Evolutionary conservation across 345 rosid species (phyloP), one percentile per base, ranked within the genome.

Genomic region (Salix udensis): DNA sequence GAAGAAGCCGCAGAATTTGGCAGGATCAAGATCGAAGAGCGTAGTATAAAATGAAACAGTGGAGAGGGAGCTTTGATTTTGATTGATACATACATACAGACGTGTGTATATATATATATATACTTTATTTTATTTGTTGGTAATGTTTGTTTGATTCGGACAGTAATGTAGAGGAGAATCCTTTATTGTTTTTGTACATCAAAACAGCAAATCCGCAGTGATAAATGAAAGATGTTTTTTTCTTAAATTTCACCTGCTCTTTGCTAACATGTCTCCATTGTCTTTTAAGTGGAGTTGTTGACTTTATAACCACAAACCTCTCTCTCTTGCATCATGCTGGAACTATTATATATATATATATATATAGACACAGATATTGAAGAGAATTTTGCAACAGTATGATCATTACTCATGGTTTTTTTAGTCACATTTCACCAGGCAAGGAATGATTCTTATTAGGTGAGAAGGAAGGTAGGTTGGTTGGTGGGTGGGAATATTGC

Each of bases 1-100:
- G 72, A 80, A 7, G 60, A n/a, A 65, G 74, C 69, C 61, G 70
- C n/a, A 6, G 82, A 52, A 30, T 65, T 48, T 69, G 58, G 71
- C 23, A 79, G 58, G 65, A 70, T 26, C 18, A 34, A 64, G 60
- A 37, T 74, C 28, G 64, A 69, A 39, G 71, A 74, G 60, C 71
- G 48, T 72, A 11, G 48, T 72, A 11, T 31, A 28, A 72, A 30
- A 26, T 36, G 19, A 39, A 37, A 71, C 42, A n/a, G 10, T 2
- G 50, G 46, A 8, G 6, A 65, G 28, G 37, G 19, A 26, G 72
- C 52, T 15, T 4, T 74, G 36, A 46, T 14, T 13, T 74, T 30
- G 8, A 74, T 3, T 36, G 37, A 36, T 36, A 36, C 37, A 36
- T 5, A 36, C 37, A 36, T 5, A 5, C 34, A 34, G 0, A 36